Evolutionary conservation across 2,329 filamentous ascomycete genomes (phyloP).

Genomic region (Pseudohalonectria lignicola): DNA sequence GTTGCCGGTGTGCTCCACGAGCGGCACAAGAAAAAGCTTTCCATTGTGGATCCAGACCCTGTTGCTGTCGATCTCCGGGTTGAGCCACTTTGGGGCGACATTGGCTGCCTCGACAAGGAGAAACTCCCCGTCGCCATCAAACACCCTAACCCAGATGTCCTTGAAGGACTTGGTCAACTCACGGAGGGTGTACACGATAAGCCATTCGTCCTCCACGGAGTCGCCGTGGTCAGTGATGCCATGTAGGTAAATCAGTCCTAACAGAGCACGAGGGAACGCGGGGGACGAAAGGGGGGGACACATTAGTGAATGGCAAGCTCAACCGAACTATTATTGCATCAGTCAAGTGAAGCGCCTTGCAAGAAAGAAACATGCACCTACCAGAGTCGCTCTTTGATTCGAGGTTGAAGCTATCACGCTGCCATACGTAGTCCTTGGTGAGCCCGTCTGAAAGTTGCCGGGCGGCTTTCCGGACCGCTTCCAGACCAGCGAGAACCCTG

Average conservation of each 20-base stretch:
- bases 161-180: slow-evolving; percentile 66
- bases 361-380: slow-evolving; percentile 21
- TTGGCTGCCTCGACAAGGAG: slow-evolving; percentile 89
- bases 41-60: slow-evolving; percentile 82
- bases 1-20: slow-evolving; percentile 3
- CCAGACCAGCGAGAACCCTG: slow-evolving; percentile 54
- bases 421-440: slow-evolving; percentile 89
- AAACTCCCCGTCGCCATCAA: slow-evolving; percentile 90
- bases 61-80: slow-evolving; percentile 78
- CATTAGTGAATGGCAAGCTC: too few species aligned
- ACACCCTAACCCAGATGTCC: slow-evolving; percentile 70
- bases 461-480: slow-evolving; percentile 59
- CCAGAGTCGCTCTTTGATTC: slow-evolving; percentile 49
- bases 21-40: slow-evolving; percentile 62
- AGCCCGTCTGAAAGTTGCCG: slow-evolving; percentile 49
- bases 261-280: not conserved
- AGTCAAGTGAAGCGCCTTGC: too few species aligned
- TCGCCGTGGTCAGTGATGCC: slow-evolving; percentile 84
- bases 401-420: slow-evolving; percentile 71
- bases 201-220: slow-evolving; percentile 94
- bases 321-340: too few species aligned
- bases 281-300: too few species aligned
- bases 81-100: slow-evolving; percentile 79
- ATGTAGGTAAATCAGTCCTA: slow-evolving; percentile 51
- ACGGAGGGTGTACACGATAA: slow-evolving; percentile 80